phyloP scores from a whole-genome alignment of 2,329 filamentous ascomycete genomes.

The Penicillium sp. region DNA sequence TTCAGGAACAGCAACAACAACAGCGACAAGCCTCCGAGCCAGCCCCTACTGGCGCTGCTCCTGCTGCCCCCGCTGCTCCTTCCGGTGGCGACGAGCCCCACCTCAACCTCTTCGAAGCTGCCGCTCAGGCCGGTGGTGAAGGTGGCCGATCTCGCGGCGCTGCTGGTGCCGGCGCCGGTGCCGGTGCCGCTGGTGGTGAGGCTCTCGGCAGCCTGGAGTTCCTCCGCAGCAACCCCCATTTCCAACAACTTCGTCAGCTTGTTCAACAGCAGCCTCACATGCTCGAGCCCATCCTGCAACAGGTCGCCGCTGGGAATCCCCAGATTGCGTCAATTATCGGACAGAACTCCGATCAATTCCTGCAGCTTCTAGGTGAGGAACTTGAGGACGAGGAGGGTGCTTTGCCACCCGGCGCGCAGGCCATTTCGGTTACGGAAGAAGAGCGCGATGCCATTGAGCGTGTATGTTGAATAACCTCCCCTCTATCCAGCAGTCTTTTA shows the following conservation, averaged over 20 bases:
- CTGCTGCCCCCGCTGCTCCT: slow-evolving; percentile 35
- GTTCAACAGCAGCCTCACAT: slow-evolving; percentile 98
- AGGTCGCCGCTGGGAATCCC: slow-evolving; percentile 91
- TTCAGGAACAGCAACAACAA: slow-evolving; percentile 67
- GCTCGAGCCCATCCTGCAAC: slow-evolving; percentile 96
- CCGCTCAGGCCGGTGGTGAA: slow-evolving; percentile 66
- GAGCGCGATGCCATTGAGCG: slow-evolving; percentile 96
- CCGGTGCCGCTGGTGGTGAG: slow-evolving; percentile 50
- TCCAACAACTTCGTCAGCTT: slow-evolving; percentile 94
- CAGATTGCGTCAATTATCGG: slow-evolving; percentile 90
- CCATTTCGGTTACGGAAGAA: slow-evolving; percentile 89
- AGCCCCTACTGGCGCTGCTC: slow-evolving; percentile 36
- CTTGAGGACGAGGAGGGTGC: slow-evolving; percentile 68
- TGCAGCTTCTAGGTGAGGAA: slow-evolving; percentile 85
- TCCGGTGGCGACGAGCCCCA: slow-evolving; percentile 53
- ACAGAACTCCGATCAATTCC: slow-evolving; percentile 87
- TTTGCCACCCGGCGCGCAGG: slow-evolving; percentile 81
- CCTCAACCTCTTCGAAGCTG: slow-evolving; percentile 90
- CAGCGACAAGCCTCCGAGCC: slow-evolving; percentile 58
- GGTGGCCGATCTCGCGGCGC: slow-evolving; percentile 36
- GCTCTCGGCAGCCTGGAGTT: slow-evolving; percentile 83
- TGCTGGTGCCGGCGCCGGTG: slow-evolving; percentile 37
- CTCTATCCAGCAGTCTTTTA: not conserved
- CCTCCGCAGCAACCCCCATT: slow-evolving; percentile 90
- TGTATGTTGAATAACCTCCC: slow-evolving; percentile 53